Percentiles rank a stretch among this genome's conserved stretches.
Evolutionary conservation across 345 rosid species (phyloP).

Genomic region (Heritiera littoralis): DNA sequence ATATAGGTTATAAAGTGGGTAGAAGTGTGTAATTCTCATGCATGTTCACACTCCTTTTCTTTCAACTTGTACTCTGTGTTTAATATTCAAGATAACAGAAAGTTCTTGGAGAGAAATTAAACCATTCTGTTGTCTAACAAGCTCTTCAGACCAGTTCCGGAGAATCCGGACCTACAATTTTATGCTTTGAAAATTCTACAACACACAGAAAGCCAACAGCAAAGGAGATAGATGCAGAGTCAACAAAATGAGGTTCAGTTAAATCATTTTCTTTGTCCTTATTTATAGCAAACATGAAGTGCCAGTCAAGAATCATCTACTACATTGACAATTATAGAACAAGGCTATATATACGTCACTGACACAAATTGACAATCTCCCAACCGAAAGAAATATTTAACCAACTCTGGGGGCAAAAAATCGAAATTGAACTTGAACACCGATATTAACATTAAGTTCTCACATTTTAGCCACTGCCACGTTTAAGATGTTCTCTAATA

Average conservation of each 20-base stretch:
- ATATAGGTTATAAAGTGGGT: neutral
- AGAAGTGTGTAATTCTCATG: neutral
- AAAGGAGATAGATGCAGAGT: conserved; percentile 26
- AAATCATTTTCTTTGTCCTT: conserved; percentile 41
- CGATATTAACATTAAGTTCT: conserved; percentile 7
- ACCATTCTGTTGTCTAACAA: neutral
- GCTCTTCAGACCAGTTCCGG: neutral
- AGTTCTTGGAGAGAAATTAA: neutral
- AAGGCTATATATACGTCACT: conserved; percentile 19
- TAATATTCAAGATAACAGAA: neutral
- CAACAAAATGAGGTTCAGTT: conserved; percentile 38
- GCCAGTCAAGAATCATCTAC: conserved; percentile 36
- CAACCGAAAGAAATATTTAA: neutral
- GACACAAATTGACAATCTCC: neutral
- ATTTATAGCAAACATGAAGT: conserved; percentile 27
- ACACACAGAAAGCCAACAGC: conserved; percentile 22
- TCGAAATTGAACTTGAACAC: neutral
- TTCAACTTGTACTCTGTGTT: neutral
- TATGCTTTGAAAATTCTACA: neutral
- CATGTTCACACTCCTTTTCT: conserved; percentile 14
- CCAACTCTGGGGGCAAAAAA: conserved; percentile 7
- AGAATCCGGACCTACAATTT: too few relatives aligned
- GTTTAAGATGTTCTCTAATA: conserved; percentile 73
- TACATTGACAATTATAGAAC: conserved; percentile 33
- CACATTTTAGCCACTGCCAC: conserved; percentile 46